phyloP scores from a whole-genome alignment of 495 filamentous ascomycete species.

The Letharia lupina region DNA sequence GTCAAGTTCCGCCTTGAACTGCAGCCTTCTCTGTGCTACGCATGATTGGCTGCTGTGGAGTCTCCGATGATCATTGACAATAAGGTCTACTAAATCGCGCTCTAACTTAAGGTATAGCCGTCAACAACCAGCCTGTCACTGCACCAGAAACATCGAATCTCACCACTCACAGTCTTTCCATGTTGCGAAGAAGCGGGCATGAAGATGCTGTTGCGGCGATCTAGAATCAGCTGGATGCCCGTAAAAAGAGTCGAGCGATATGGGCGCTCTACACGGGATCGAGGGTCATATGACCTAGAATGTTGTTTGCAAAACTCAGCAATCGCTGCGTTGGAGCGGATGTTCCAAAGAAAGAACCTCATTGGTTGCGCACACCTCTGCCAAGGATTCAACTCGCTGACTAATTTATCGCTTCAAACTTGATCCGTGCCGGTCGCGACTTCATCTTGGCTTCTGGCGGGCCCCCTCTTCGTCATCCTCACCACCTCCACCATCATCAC shows the following conservation, averaged over 20 bases:
- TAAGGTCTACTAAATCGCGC: not conserved
- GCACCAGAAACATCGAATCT: not conserved
- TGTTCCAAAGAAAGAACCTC: not conserved
- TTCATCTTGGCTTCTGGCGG: constrained; percentile 6
- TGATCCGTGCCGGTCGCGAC: constrained; percentile 12
- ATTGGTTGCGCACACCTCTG: constrained; percentile 5
- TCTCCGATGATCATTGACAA: not conserved
- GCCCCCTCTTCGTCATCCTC: constrained; percentile 22
- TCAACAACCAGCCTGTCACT: not conserved
- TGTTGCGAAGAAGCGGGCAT: not conserved
- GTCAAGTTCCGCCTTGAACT: not conserved
- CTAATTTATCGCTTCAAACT: constrained; percentile 3
- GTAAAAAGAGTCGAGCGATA: not conserved
- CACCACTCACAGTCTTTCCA: not conserved
- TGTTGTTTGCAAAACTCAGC: constrained; percentile 2
- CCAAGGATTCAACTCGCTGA: constrained; percentile 5
- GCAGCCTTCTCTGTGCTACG: not conserved
- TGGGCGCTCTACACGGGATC: not conserved
- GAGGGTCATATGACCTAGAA: not conserved
- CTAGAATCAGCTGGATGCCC: not conserved
- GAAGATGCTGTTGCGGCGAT: not conserved
- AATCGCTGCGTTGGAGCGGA: constrained; percentile 6
- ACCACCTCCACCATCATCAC: constrained; percentile 18
- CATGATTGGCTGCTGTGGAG: not conserved
- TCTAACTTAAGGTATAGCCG: not conserved